A percentile compares a stretch with the other conserved stretches of the same genome.
These are phyloP conservation scores for Eleusine coracana DNA, from an alignment of 176 grass and related monocot genomes.

Conservation along the genomic window DNA sequence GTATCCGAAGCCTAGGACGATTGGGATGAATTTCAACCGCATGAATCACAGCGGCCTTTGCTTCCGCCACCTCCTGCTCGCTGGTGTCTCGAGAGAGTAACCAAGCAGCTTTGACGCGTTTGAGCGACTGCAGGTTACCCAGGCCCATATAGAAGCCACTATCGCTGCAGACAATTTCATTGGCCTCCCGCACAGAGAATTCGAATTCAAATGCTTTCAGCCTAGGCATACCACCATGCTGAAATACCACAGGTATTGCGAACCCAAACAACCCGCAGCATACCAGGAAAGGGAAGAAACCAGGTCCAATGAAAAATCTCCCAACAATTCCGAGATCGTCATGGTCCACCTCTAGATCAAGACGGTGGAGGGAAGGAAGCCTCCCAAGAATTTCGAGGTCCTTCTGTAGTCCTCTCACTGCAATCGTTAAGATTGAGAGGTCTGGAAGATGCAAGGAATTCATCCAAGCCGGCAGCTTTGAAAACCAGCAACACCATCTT, in stretches of 20 bases:
- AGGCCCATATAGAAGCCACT: neutral
- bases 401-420: neutral
- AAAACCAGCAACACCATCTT: rapidly evolving
- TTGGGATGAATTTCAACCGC: too few species aligned
- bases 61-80: too few species aligned
- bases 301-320: neutral
- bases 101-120: too few species aligned
- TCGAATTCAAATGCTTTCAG: neutral
- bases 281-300: neutral
- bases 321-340: neutral
- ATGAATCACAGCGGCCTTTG: too few species aligned
- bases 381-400: neutral
- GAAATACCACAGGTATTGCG: neutral
- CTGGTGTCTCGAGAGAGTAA: too few species aligned
- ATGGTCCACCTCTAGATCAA: neutral
- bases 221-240: neutral
- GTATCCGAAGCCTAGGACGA: too few species aligned
- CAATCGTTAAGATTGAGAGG: too few species aligned
- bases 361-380: neutral
- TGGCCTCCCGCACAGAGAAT: neutral
- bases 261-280: neutral
- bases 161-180: neutral
- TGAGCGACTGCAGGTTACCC: neutral
- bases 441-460: neutral
- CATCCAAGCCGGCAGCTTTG: neutral